Evolutionary conservation across 1,139 yeast species (phyloP).

Genomic region (Yamadazyma pseudoaaseri): DNA sequence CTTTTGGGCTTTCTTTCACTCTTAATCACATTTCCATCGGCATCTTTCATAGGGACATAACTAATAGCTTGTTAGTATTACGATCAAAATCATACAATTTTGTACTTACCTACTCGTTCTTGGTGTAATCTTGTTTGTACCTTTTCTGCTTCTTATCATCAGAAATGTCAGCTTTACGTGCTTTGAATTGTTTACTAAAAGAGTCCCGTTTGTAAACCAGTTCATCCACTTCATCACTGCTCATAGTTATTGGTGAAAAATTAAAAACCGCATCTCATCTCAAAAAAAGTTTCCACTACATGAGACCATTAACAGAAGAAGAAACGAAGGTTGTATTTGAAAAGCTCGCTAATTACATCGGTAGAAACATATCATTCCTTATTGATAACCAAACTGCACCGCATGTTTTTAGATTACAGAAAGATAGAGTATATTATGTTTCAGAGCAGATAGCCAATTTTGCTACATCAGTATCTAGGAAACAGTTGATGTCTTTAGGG

Average conservation of each 20-base stretch:
- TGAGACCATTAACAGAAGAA: constrained; percentile 97
- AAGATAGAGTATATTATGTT: constrained; percentile 94
- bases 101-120: constrained; percentile 37
- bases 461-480: constrained; percentile 89
- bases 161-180: constrained; percentile 30
- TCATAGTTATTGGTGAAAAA: constrained; percentile 2
- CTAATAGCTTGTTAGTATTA: constrained; percentile 27
- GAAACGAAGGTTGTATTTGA: constrained; percentile 96
- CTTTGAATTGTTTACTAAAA: constrained; percentile 40
- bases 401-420: constrained; percentile 92
- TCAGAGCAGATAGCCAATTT: constrained; percentile 77
- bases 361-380: constrained; percentile 85
- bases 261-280: constrained; percentile 6
- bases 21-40: constrained; percentile 56
- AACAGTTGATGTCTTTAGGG: constrained; percentile 88
- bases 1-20: constrained; percentile 75
- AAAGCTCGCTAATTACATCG: constrained; percentile 93
- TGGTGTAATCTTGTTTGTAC: constrained; percentile 10
- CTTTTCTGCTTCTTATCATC: constrained; percentile 14
- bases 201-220: constrained; percentile 41
- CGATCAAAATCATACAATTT: background rate
- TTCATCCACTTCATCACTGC: constrained; percentile 17
- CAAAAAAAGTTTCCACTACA: constrained; percentile 21
- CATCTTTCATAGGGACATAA: constrained; percentile 50
- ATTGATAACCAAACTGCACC: constrained; percentile 89